phyloP scores from a whole-genome alignment of 1,284 basidiomycete species.

The Lentinula novae-zelandiae region DNA sequence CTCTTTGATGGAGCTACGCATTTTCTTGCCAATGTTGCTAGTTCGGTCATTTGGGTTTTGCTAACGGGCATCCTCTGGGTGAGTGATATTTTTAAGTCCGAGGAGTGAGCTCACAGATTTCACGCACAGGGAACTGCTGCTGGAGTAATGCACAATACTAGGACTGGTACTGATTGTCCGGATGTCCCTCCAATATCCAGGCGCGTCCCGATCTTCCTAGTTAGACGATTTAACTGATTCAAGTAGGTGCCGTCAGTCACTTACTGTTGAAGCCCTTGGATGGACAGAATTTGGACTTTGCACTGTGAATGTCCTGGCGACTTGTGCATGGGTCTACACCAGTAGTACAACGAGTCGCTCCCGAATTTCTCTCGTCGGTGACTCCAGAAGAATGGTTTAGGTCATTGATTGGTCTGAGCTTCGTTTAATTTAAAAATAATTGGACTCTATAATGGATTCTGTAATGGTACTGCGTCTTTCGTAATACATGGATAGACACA shows the following conservation, averaged over 20 bases:
- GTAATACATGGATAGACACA: too few relatives aligned
- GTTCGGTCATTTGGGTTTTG: constrained; percentile 70
- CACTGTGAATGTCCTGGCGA: constrained; percentile 50
- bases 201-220: constrained; percentile 23
- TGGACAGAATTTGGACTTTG: constrained; percentile 76
- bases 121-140: constrained; percentile 53
- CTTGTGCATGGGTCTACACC: constrained; percentile 57
- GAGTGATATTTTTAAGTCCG: constrained; percentile 17
- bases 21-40: constrained; percentile 67
- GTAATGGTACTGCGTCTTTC: neutral
- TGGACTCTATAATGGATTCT: too few relatives aligned
- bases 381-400: constrained; percentile 35
- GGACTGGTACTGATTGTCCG: constrained; percentile 55
- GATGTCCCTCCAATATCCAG: constrained; percentile 49
- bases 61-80: constrained; percentile 67
- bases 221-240: neutral
- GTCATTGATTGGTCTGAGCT: neutral
- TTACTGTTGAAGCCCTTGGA: constrained; percentile 69
- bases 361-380: constrained; percentile 30
- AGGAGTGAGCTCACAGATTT: neutral
- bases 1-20: constrained; percentile 61
- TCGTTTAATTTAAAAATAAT: neutral
- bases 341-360: constrained; percentile 23
- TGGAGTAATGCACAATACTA: constrained; percentile 60
- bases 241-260: constrained; percentile 58